Evolutionary conservation across 2,329 filamentous ascomycete genomes (phyloP).

Genomic region (Nemania serpens): DNA sequence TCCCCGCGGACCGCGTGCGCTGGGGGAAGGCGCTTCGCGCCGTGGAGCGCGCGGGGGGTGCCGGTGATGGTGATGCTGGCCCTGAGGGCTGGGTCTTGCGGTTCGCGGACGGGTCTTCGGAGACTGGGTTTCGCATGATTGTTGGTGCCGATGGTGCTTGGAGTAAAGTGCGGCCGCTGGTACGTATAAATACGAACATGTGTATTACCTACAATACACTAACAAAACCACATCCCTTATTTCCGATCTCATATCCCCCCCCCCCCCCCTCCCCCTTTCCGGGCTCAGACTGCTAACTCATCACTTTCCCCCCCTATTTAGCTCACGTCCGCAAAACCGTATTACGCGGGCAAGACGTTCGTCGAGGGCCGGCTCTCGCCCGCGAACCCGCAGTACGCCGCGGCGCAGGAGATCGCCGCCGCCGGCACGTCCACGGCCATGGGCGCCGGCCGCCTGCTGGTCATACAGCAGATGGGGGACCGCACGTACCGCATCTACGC

Average conservation of each 20-base stretch:
- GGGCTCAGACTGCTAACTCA: too few relatives aligned
- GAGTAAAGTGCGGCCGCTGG: constrained; percentile 40
- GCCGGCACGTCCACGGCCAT: constrained; percentile 2
- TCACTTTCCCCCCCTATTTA: background rate
- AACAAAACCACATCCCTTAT: too few relatives aligned
- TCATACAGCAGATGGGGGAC: constrained; percentile 21
- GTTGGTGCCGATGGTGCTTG: constrained; percentile 47
- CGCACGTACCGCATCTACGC: constrained; percentile 23
- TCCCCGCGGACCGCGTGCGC: constrained; percentile 17
- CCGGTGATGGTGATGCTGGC: background rate
- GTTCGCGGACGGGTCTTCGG: constrained; percentile 19
- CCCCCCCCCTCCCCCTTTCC: too few relatives aligned
- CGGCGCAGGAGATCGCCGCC: constrained; percentile 9
- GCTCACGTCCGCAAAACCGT: constrained; percentile 22
- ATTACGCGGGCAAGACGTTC: constrained; percentile 20
- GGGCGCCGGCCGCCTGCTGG: constrained; percentile 1
- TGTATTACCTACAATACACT: too few relatives aligned
- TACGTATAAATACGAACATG: constrained; percentile 1
- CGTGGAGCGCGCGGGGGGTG: constrained; percentile 33
- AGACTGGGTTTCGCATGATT: constrained; percentile 39
- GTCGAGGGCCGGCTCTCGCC: constrained; percentile 18
- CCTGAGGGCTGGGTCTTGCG: constrained; percentile 4
- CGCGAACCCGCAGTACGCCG: constrained; percentile 19
- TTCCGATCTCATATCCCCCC: too few relatives aligned
- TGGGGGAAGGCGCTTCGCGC: constrained; percentile 26